phyloP scores from a whole-genome alignment of 129 eudicot genomes.

The Apium graveolens region DNA sequence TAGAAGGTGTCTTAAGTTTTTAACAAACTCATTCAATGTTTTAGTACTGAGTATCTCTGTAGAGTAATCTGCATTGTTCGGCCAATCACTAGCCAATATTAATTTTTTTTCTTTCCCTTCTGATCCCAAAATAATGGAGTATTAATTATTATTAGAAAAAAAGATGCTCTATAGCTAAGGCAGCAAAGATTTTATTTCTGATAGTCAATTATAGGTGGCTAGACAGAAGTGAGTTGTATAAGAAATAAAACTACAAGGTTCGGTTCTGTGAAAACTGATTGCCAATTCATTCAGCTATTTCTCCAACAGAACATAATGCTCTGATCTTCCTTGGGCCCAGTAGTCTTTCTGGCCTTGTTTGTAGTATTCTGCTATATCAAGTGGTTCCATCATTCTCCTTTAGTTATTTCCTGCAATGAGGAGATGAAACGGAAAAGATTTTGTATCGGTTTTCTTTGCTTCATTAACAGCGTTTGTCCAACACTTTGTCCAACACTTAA shows the following conservation, averaged over 20 bases:
- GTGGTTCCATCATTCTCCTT: conserved; percentile 49
- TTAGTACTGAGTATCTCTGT: neutral
- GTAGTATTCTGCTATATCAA: conserved; percentile 37
- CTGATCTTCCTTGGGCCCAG: neutral
- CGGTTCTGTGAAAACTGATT: conserved; percentile 3
- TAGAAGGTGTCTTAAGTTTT: neutral
- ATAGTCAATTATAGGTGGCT: conserved; percentile 9
- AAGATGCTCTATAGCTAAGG: conserved; percentile 43
- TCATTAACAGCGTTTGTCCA: conserved; percentile 31
- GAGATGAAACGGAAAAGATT: conserved; percentile 25
- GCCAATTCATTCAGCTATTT: conserved; percentile 26
- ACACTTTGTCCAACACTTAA: conserved; percentile 11
- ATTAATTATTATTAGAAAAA: conserved; percentile 10
- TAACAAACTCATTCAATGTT: conserved; percentile 1
- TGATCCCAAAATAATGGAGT: conserved; percentile 15
- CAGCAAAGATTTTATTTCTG: conserved; percentile 29
- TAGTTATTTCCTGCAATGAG: conserved; percentile 39
- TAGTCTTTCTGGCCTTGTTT: conserved; percentile 22
- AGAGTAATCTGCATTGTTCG: conserved; percentile 1
- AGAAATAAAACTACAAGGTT: conserved; percentile 20
- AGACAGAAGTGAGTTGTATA: neutral
- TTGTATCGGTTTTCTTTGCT: conserved; percentile 22
- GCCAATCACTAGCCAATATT: conserved; percentile 23
- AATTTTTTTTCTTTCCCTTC: conserved; percentile 29
- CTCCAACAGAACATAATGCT: conserved; percentile 32